Evolutionary conservation across 352 stramenopile genomes (phyloP).

Genomic region (Globisporangium heterothallicum): DNA sequence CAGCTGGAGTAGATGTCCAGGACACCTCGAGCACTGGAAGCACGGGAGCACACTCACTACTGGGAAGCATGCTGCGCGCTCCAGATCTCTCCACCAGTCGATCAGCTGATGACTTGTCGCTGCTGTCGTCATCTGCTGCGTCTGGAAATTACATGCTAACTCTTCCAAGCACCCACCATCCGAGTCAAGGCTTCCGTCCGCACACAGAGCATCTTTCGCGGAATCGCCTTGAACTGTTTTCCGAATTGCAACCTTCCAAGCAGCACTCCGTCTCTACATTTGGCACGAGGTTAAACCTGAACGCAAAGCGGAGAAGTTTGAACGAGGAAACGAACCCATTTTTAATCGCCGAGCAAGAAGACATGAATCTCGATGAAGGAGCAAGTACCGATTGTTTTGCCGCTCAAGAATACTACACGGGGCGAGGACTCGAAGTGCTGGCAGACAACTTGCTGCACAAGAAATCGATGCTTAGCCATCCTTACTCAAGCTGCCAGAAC

Average conservation of each 20-base stretch:
- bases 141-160: not conserved
- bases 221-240: constrained; percentile 3
- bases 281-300: not conserved
- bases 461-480: not conserved
- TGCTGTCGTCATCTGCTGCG: not conserved
- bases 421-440: not conserved
- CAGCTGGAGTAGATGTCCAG: not conserved
- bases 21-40: not conserved
- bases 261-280: not conserved
- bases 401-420: not conserved
- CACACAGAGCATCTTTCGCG: constrained; percentile 9
- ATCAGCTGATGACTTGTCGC: constrained; percentile 12
- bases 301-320: not conserved
- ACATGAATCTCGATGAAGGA: constrained; percentile 1
- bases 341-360: constrained; percentile 17
- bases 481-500: not conserved
- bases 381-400: constrained; percentile 1
- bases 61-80: not conserved
- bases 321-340: constrained; percentile 4
- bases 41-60: not conserved
- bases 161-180: not conserved
- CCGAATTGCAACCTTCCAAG: not conserved
- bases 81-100: constrained; percentile 11
- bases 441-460: not conserved
- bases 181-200: constrained; percentile 1